These are phyloP conservation scores for Graphiopsis chlorocephala DNA, from an alignment of 2,329 filamentous ascomycete species.

Conservation along the genomic window DNA sequence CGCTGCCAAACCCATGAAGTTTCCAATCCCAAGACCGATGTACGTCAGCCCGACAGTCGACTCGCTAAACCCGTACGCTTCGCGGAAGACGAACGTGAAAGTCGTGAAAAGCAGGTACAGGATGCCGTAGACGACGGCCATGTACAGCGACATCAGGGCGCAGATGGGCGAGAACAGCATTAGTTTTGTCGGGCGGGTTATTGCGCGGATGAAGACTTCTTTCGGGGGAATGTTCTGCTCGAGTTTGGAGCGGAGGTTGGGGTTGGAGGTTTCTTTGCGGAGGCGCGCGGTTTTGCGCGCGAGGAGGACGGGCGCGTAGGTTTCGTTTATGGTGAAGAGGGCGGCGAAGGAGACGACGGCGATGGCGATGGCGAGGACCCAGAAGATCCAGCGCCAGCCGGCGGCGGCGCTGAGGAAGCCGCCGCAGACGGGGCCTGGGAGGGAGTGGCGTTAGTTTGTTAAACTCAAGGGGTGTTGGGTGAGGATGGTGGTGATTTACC, in stretches of 20 bases:
- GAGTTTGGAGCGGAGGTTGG: conserved; percentile 33
- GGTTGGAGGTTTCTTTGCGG: conserved; percentile 43
- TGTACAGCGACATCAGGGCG: conserved; percentile 43
- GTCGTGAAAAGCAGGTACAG: conserved; percentile 54
- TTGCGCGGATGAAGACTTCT: conserved; percentile 44
- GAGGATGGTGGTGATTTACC: conserved; percentile 19
- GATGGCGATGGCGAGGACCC: conserved; percentile 40
- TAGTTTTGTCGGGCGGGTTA: conserved; percentile 36
- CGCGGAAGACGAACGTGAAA: conserved; percentile 50
- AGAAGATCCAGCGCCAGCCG: conserved; percentile 32
- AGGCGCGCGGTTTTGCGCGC: conserved; percentile 49
- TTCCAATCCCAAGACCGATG: conserved; percentile 51
- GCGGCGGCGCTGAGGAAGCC: conserved; percentile 26
- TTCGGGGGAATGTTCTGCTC: conserved; percentile 37
- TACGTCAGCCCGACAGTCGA: conserved; percentile 52
- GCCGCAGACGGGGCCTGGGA: conserved; percentile 27
- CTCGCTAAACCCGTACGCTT: conserved; percentile 43
- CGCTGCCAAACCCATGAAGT: conserved; percentile 38
- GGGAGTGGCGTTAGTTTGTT: background rate
- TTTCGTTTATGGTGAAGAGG: conserved; percentile 50
- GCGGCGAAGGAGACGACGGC: conserved; percentile 43
- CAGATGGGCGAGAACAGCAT: conserved; percentile 48
- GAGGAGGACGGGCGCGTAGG: conserved; percentile 45
- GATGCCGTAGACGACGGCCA: conserved; percentile 47
- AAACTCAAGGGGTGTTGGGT: background rate